Evolutionary conservation across 352 stramenopile species (phyloP), one percentile per base, ranked within the genome.

Genomic region (Hyaloperonospora arabidopsidis): DNA sequence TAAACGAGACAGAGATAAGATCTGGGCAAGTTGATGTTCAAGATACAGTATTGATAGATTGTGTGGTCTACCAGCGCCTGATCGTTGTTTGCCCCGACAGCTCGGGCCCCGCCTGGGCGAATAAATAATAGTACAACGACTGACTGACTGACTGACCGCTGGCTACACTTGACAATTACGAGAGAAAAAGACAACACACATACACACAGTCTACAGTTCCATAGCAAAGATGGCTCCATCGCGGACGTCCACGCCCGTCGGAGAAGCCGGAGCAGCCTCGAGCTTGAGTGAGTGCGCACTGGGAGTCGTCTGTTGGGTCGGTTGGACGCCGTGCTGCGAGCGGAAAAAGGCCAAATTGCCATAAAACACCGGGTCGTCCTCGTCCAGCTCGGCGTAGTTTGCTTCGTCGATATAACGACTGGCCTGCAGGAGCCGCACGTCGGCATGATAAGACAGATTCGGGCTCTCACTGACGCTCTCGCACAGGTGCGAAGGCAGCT

Each of bases 211-310:
- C 70, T 55, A 88, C 47, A 88, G 59, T 55, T 88, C 77, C 75
- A 86, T 76, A 57, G 76, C 69, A 34, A 88, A 88, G 49, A 88
- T 88, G 19, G 84, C 64, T 34, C 81, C 74, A 58, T 81, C 69
- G 57, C 67, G 49, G 28, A 57, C 49, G 47, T 65, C 61, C 15
- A 61, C 47, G 12, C 17, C 38, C 5, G 36, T 59, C 8, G 61
- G 52, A 6, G 57, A 58, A n/a, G 50, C 15, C 1, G 52, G 25
- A 12, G 48, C 41, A 12, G 35, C 48, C 11, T 5, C 12, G 38
- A 25, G n/a, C 45, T 58, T 52, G 45, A 35, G 21, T 18, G 35
- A 12, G 35, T 51, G 17, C 28, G 43, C 45, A 28, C 25, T 57
- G 13, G 8, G 39, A 55, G 67, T 64, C 43, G 51, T 25, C 21